Base-by-base conservation (phyloP, 257 asterid genomes). In the Galeopsis tetrahit region DNA sequence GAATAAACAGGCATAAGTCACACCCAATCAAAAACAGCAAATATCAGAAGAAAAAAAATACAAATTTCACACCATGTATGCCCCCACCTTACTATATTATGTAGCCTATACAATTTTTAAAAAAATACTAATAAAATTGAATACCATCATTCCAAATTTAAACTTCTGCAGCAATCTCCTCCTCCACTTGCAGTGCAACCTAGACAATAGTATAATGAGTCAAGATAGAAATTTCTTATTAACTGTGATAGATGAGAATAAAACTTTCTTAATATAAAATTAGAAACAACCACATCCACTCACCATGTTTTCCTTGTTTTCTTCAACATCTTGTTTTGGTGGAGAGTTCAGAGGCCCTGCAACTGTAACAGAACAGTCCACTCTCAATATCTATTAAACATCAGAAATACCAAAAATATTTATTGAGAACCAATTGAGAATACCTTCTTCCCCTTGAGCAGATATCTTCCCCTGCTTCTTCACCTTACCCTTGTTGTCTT, bases 291-390 rank as follows among this genome's bases (percentile, higher is more conserved):
- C 42, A 38, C 68, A 31, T n/a, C 36, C 14, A 40, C 51, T 71
- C 80, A 93, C 98, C 95, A 84, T 48, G 79, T 93, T 93, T 77
- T 93, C 98, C 80, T 93, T 91, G 82, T 91, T 83, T 48, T 89
- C 98, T 80, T 82, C 80, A 68, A 75, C 83, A 69, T 80, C 84
- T 66, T 84, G 82, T 67, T 84, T 78, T 28, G 85, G 77, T 17
- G 86, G 75, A 70, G 89, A 62, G 59, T 77, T 67, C 49, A 74
- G 59, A 43, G 77, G 74, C 69, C 82, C 98, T 84, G 81, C 66
- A 78, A 60, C 68, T 71, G 71, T 13, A 33, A 59, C 66, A 67
- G 36, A 68, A 64, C 15, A 38, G 34, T 35, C 66, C 13, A 72
- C 11, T 40, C 10, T 43, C 40, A 74, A 63, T 36, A 60, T 57